Conservation (phyloP, 805 yeast genomes). For the Candida odintsovae region DNA sequence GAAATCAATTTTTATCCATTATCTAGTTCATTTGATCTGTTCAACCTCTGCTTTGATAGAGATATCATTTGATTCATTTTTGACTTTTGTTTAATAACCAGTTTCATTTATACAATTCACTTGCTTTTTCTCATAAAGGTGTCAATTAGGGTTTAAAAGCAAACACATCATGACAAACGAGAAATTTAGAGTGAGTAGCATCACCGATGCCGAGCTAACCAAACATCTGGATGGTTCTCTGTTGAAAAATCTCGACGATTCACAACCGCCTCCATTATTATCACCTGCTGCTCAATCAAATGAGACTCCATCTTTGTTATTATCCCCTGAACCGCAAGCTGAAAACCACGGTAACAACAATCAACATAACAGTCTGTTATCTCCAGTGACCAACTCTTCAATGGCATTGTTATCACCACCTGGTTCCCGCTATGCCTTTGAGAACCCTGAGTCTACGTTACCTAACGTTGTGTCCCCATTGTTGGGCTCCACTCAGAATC, state of each 20-base stretch:
- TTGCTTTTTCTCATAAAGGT: neutral
- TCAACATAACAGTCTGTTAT: neutral
- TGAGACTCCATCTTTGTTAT: neutral
- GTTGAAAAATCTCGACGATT: neutral
- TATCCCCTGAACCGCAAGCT: neutral
- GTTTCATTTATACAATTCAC: too few relatives aligned
- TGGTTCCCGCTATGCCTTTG: conserved; percentile 28
- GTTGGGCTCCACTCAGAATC: conserved; percentile 15
- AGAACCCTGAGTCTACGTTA: conserved; percentile 10
- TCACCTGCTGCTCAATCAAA: neutral
- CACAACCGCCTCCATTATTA: neutral
- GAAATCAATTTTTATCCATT: too few relatives aligned
- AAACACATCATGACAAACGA: neutral
- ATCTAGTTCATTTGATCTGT: too few relatives aligned
- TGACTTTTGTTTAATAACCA: too few relatives aligned
- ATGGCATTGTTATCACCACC: conserved; percentile 37
- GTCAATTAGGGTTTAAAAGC: neutral
- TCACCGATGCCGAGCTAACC: neutral
- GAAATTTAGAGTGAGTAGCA: neutral
- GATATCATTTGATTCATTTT: too few relatives aligned
- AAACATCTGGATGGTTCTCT: neutral
- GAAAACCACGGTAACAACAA: neutral
- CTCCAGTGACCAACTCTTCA: neutral
- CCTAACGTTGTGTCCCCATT: conserved; percentile 22
- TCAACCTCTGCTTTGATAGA: too few relatives aligned